These are phyloP conservation scores for Astragalus glycyphyllos DNA, from an alignment of 306 rosid species.

Conservation along the genomic window DNA sequence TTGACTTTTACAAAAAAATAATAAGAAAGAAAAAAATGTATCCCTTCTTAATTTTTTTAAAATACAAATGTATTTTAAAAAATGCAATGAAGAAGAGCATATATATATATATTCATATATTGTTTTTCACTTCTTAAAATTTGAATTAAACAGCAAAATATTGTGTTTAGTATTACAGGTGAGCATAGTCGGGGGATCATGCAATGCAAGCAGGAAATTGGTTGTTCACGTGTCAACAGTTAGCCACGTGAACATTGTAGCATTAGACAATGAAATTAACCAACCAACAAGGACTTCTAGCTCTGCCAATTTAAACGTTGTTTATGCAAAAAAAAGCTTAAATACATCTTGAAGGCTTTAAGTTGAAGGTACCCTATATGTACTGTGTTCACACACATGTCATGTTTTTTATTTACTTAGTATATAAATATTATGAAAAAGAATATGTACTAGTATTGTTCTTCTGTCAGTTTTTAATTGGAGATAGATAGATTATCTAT, in stretches of 20 bases:
- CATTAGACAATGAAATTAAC: neutral
- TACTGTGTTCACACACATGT: neutral
- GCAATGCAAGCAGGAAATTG: constrained; percentile 20
- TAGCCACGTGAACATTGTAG: constrained; percentile 4
- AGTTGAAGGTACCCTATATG: neutral
- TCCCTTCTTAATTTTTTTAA: no score
- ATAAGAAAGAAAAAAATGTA: no score
- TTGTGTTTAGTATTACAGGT: neutral
- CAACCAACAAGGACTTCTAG: neutral
- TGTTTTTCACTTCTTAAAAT: neutral
- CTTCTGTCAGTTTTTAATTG: no score
- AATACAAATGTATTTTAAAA: no score
- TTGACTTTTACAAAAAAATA: no score
- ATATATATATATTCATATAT: no score
- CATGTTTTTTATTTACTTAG: neutral
- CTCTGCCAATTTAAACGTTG: neutral
- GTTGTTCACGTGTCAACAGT: constrained; percentile 20
- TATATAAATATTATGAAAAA: no score
- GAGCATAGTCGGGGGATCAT: constrained; percentile 23
- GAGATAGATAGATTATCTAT: no score
- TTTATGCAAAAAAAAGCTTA: neutral
- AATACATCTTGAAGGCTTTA: neutral
- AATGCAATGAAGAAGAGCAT: no score
- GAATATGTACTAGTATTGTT: no score
- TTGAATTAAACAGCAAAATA: constrained; percentile 8